A percentile compares a stretch with the other conserved stretches of the same genome.
Conservation (phyloP, 805 yeast genomes). For the Pichia paraexigua region DNA sequence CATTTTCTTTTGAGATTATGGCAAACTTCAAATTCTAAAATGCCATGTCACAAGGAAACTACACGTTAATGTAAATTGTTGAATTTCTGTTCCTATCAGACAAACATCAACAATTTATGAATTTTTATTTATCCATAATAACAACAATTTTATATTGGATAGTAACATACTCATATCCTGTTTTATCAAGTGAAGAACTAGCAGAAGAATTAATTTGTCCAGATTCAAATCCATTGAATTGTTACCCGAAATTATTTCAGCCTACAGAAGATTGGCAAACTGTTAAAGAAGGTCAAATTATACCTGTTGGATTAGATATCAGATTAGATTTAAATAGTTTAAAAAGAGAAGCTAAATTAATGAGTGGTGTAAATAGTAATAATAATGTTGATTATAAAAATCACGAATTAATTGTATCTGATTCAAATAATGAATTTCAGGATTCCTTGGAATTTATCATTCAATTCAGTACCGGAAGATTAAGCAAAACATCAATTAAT, state of each 20-base stretch:
- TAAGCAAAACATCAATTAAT: background rate
- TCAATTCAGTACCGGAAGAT: background rate
- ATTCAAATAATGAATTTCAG: background rate
- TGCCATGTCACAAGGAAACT: background rate
- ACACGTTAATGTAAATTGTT: too few species aligned
- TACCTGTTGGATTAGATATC: constrained; percentile 77
- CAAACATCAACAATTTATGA: background rate
- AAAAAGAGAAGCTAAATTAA: constrained; percentile 56
- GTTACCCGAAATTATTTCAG: constrained; percentile 57
- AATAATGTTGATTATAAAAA: constrained; percentile 1
- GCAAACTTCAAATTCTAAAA: too few species aligned
- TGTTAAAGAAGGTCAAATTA: constrained; percentile 60
- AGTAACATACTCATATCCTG: background rate
- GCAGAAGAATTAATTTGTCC: constrained; percentile 31
- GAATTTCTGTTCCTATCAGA: background rate
- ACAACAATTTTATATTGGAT: background rate
- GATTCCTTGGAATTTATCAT: constrained; percentile 4
- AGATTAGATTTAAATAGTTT: constrained; percentile 69
- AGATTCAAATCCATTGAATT: constrained; percentile 36
- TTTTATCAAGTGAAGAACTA: background rate
- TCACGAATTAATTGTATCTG: constrained; percentile 8
- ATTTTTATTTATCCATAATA: background rate
- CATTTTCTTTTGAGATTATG: too few species aligned
- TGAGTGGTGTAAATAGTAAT: constrained; percentile 13
- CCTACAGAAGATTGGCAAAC: constrained; percentile 65